Evolutionary conservation across 352 stramenopile species (phyloP).

Genomic region (Phytophthora europaea): DNA sequence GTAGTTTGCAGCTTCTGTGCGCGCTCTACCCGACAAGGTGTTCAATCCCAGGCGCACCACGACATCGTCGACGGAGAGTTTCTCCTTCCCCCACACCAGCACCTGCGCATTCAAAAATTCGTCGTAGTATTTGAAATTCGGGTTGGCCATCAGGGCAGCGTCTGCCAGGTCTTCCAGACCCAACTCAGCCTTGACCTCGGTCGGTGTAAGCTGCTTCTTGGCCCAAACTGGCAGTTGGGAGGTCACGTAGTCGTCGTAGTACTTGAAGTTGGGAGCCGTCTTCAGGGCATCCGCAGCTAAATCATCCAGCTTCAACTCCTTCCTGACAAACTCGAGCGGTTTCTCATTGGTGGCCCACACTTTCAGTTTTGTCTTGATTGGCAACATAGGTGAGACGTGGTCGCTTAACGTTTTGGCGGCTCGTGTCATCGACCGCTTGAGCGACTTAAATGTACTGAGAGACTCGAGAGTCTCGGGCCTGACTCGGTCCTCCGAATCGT

Average conservation of each 20-base stretch:
- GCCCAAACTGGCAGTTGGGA: slow-evolving; percentile 24
- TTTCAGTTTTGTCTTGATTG: slow-evolving; percentile 7
- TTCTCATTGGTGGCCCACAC: slow-evolving; percentile 16
- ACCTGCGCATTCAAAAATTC: slow-evolving; percentile 2
- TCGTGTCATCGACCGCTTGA: neutral
- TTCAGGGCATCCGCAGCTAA: neutral
- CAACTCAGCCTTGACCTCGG: slow-evolving; percentile 6
- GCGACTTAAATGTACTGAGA: slow-evolving; percentile 11
- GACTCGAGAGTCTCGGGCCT: slow-evolving; percentile 2
- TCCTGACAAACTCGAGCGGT: slow-evolving; percentile 11
- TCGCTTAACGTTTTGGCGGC: slow-evolving; percentile 3
- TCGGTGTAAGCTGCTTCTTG: slow-evolving; percentile 9
- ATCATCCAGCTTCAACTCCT: slow-evolving; percentile 5
- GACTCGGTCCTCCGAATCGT: neutral
- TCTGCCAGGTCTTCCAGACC: neutral
- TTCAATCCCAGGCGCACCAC: slow-evolving; percentile 9
- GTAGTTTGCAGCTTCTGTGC: slow-evolving; percentile 10
- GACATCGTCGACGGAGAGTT: neutral
- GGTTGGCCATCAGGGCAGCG: neutral
- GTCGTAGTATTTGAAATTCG: slow-evolving; percentile 29
- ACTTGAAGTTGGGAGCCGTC: neutral
- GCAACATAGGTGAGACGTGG: slow-evolving; percentile 10
- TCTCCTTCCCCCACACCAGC: slow-evolving; percentile 11
- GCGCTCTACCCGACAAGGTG: neutral
- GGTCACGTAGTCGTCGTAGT: slow-evolving; percentile 26